Evolutionary conservation across 176 grass and related monocot genomes (phyloP).

Genomic region (Musa itinerans): DNA sequence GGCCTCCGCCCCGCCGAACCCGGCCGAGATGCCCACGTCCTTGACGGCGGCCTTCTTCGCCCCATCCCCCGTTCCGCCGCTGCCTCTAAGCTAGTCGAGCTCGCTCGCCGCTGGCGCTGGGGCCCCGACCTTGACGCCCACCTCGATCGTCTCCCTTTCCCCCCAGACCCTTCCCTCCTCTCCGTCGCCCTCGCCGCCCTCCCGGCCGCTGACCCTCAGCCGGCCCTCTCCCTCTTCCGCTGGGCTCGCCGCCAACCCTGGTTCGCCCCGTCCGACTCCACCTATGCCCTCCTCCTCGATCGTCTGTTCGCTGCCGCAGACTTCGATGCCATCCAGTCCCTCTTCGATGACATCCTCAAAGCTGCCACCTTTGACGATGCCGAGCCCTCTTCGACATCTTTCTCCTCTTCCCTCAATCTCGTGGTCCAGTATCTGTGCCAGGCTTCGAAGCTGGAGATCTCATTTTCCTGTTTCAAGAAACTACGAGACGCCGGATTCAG

Average conservation of each 20-base stretch:
- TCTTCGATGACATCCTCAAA: constrained; percentile 35
- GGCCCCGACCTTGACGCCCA: constrained; percentile 52
- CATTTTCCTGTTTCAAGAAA: constrained; percentile 85
- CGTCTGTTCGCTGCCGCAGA: constrained; percentile 37
- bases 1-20: constrained; percentile 63
- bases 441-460: constrained; percentile 50
- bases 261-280: constrained; percentile 49
- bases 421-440: constrained; percentile 42
- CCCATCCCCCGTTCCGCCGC: constrained; percentile 59
- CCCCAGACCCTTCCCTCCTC: constrained; percentile 50
- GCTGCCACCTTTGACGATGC: background rate
- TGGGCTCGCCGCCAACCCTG: constrained; percentile 71
- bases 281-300: constrained; percentile 24
- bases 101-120: constrained; percentile 67
- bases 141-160: constrained; percentile 67
- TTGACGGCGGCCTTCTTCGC: constrained; percentile 61
- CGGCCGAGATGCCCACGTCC: constrained; percentile 50
- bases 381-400: constrained; percentile 5
- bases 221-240: constrained; percentile 63
- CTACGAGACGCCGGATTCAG: constrained; percentile 48
- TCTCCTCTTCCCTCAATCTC: constrained; percentile 52
- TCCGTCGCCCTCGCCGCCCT: constrained; percentile 52
- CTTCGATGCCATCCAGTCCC: constrained; percentile 53
- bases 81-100: constrained; percentile 52
- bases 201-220: constrained; percentile 63